phyloP scores from a whole-genome alignment of 1,139 yeast genomes.

The Geotrichum fermentans region DNA sequence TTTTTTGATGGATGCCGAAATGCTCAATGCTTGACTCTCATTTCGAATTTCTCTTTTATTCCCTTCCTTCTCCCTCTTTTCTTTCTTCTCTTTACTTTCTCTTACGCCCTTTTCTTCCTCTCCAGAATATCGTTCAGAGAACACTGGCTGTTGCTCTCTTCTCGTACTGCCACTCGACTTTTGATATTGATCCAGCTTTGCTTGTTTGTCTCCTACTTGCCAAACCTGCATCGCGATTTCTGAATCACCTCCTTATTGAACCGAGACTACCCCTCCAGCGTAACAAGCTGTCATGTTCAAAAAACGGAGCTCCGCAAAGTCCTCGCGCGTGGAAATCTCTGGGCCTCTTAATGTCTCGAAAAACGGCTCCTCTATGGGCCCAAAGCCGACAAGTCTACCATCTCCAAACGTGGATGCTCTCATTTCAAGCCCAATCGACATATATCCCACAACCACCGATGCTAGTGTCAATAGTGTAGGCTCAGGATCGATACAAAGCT shows the following conservation, averaged over 20 bases:
- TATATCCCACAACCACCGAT: not conserved
- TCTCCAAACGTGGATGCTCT: not conserved
- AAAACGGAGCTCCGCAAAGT: not conserved
- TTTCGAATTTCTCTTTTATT: not conserved
- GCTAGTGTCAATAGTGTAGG: not conserved
- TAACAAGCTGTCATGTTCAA: slow-evolving; percentile 1
- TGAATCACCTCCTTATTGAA: too few species aligned
- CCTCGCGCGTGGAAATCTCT: slow-evolving; percentile 3
- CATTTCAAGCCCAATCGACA: not conserved
- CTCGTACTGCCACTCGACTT: not conserved
- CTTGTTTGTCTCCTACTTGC: not conserved
- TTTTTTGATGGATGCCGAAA: too few species aligned
- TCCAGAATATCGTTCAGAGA: too few species aligned
- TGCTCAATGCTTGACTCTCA: too few species aligned
- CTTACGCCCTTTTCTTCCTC: not conserved
- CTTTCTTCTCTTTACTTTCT: not conserved
- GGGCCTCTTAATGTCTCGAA: slow-evolving; percentile 4
- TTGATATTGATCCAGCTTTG: not conserved
- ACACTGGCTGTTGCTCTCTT: not conserved
- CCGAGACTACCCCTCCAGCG: too few species aligned
- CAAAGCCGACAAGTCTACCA: not conserved
- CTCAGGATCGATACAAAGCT: not conserved
- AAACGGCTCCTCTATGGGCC: slow-evolving; percentile 1
- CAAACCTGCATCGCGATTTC: too few species aligned
- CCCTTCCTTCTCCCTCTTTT: not conserved